Percentiles rank a stretch among this genome's conserved stretches.
These are phyloP conservation scores for Lentinula novae-zelandiae DNA, from an alignment of 1,284 basidiomycete genomes.

Conservation along the genomic window DNA sequence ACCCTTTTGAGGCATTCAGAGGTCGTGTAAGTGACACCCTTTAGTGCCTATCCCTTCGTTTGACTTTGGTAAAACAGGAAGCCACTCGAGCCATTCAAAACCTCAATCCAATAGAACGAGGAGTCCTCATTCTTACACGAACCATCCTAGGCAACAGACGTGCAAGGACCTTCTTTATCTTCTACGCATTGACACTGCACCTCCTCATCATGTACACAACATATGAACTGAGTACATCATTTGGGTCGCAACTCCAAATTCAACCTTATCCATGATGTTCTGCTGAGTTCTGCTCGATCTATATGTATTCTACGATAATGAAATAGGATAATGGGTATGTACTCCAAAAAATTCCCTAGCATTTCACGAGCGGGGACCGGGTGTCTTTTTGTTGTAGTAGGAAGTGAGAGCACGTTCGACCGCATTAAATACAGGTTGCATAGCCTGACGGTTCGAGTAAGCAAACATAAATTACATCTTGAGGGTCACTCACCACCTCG, in stretches of 20 bases:
- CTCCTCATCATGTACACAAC: conserved; percentile 75
- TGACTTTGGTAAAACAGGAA: conserved; percentile 54
- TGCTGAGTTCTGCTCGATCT: conserved; percentile 20
- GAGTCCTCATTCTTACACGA: conserved; percentile 82
- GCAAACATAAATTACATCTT: not conserved
- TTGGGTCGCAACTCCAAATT: conserved; percentile 43
- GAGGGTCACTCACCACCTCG: conserved; percentile 51
- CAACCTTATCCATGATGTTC: conserved; percentile 36
- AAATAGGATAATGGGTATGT: conserved; percentile 15
- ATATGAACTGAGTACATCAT: conserved; percentile 63
- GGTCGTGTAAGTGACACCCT: conserved; percentile 64
- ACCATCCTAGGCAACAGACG: conserved; percentile 86
- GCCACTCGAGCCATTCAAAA: conserved; percentile 88
- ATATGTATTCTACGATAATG: conserved; percentile 14
- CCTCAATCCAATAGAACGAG: conserved; percentile 89
- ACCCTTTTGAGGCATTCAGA: conserved; percentile 96
- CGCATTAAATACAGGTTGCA: conserved; percentile 77
- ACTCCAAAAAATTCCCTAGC: not conserved
- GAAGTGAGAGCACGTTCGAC: conserved; percentile 74
- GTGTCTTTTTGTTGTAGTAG: conserved; percentile 41
- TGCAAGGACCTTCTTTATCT: conserved; percentile 77
- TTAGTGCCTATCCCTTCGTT: not conserved
- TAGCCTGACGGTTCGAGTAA: conserved; percentile 49
- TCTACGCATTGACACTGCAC: conserved; percentile 79
- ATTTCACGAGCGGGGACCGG: conserved; percentile 13